These are phyloP conservation scores for Termitomyces sp. DNA, from an alignment of 768 basidiomycete species.

Conservation along the genomic window DNA sequence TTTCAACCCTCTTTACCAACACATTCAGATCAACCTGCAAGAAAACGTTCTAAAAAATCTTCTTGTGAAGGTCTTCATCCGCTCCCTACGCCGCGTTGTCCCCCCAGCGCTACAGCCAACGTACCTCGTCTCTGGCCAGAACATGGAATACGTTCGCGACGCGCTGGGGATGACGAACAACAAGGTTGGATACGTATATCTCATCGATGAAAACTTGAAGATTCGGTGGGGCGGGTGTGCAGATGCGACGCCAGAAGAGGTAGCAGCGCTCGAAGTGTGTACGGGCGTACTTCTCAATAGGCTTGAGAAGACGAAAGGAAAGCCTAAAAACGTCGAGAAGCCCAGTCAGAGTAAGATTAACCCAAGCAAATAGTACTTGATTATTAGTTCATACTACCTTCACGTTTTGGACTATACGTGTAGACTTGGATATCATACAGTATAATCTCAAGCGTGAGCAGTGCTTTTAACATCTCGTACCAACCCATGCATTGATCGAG, in stretches of 20 bases:
- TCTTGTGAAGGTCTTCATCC: slow-evolving; percentile 83
- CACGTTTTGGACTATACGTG: not conserved
- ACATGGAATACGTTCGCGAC: slow-evolving; percentile 82
- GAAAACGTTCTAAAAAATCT: slow-evolving; percentile 91
- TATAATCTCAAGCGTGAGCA: not conserved
- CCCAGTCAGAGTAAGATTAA: not conserved
- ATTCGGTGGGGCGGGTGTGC: slow-evolving; percentile 94
- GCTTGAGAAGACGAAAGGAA: slow-evolving; percentile 33
- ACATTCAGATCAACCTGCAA: slow-evolving; percentile 88
- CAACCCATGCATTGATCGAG: not conserved
- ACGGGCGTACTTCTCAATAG: slow-evolving; percentile 67
- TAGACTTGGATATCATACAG: not conserved
- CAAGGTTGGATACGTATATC: slow-evolving; percentile 88
- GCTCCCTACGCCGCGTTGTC: slow-evolving; percentile 63
- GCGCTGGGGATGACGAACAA: slow-evolving; percentile 87
- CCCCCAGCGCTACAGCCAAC: slow-evolving; percentile 64
- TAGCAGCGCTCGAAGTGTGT: slow-evolving; percentile 65
- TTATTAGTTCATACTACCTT: not conserved
- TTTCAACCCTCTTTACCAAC: slow-evolving; percentile 63
- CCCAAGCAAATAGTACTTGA: not conserved
- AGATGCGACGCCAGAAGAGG: slow-evolving; percentile 76
- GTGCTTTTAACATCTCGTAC: not conserved
- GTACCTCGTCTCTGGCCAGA: slow-evolving; percentile 80
- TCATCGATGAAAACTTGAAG: slow-evolving; percentile 81
- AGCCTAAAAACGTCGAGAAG: not conserved